These are phyloP conservation scores for Periglandula ipomoeae DNA, from an alignment of 2,329 filamentous ascomycete genomes.

Conservation along the genomic window DNA sequence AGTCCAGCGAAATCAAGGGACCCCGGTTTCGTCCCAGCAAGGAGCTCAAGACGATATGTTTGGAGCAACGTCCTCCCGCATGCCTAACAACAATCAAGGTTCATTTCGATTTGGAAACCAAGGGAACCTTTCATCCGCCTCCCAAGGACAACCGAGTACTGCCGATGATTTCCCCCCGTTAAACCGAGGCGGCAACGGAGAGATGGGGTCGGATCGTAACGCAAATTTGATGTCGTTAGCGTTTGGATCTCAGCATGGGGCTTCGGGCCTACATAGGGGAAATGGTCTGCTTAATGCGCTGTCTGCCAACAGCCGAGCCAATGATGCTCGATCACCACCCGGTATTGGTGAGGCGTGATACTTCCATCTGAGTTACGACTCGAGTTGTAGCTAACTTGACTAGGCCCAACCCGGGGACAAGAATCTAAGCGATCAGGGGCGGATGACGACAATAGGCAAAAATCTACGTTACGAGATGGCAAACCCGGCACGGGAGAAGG, in stretches of 20 bases:
- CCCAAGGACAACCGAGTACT: slow-evolving; percentile 37
- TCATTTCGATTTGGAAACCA: slow-evolving; percentile 47
- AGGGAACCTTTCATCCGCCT: slow-evolving; percentile 29
- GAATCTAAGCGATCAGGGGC: slow-evolving; percentile 26
- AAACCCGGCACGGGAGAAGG: slow-evolving; percentile 27
- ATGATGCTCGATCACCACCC: slow-evolving; percentile 40
- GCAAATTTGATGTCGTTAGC: slow-evolving; percentile 40
- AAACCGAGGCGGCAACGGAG: slow-evolving; percentile 46
- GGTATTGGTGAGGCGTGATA: slow-evolving; percentile 24
- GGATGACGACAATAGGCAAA: slow-evolving; percentile 31
- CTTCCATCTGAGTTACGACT: neutral
- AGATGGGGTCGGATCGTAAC: slow-evolving; percentile 47
- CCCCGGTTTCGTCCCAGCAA: slow-evolving; percentile 42
- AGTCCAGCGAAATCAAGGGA: slow-evolving; percentile 41
- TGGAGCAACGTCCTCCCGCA: slow-evolving; percentile 31
- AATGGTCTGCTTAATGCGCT: slow-evolving; percentile 57
- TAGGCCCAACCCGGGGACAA: slow-evolving; percentile 30
- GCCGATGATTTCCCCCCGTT: slow-evolving; percentile 56
- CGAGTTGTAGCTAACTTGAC: slow-evolving; percentile 13
- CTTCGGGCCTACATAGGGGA: slow-evolving; percentile 33
- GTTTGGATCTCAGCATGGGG: slow-evolving; percentile 39
- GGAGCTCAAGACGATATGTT: slow-evolving; percentile 39
- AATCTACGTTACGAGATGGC: slow-evolving; percentile 31
- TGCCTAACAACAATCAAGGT: slow-evolving; percentile 29
- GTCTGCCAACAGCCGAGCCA: slow-evolving; percentile 46